These are phyloP conservation scores for Cenchrus fungigraminus DNA, from an alignment of 176 grass and related monocot genomes.

Conservation along the genomic window DNA sequence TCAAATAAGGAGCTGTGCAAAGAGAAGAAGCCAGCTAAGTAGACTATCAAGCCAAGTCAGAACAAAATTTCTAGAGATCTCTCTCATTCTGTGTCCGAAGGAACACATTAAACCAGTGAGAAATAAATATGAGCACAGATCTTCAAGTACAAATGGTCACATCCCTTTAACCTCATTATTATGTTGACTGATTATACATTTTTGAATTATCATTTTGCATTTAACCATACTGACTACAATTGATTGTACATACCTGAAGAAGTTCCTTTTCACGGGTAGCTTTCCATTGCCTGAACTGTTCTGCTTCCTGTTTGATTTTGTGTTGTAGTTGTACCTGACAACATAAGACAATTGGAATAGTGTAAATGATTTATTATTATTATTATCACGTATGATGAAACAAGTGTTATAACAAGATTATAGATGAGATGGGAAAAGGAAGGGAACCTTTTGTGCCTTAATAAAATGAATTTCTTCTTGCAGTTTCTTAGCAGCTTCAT, in stretches of 20 bases:
- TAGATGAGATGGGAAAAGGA: neutral
- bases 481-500: constrained; percentile 95
- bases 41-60: neutral
- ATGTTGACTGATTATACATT: constrained; percentile 21
- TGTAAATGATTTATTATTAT: constrained; percentile 3
- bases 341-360: constrained; percentile 26
- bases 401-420: constrained; percentile 13
- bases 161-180: constrained; percentile 12
- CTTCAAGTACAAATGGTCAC: constrained; percentile 12
- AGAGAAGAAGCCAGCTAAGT: constrained; percentile 1
- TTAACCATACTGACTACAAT: constrained; percentile 1
- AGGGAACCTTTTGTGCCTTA: constrained; percentile 84
- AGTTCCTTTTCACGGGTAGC: constrained; percentile 98
- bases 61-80: neutral
- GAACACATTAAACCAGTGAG: neutral
- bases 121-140: constrained; percentile 6
- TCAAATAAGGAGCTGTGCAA: neutral
- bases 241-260: constrained; percentile 61
- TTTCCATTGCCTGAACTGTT: constrained; percentile 96
- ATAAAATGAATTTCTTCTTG: constrained; percentile 99
- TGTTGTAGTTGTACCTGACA: constrained; percentile 91
- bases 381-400: neutral
- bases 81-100: neutral
- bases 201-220: constrained; percentile 10
- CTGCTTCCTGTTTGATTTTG: constrained; percentile 99